Percentiles rank a stretch among this genome's conserved stretches.
Evolutionary conservation across 345 rosid species (phyloP).

Genomic region (Corchorus capsularis): DNA sequence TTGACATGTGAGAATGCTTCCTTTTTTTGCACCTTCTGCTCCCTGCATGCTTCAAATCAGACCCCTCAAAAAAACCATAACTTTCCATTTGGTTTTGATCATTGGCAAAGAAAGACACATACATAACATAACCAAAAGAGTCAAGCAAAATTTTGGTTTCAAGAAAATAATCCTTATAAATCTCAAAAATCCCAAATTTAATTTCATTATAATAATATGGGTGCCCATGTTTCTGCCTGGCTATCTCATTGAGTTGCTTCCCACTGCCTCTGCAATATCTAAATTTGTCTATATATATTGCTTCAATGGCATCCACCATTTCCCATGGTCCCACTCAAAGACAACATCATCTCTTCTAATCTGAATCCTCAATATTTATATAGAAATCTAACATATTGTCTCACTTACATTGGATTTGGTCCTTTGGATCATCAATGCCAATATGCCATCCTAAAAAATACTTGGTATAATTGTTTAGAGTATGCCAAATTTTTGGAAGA

Average conservation of each 20-base stretch:
- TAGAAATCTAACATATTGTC: neutral
- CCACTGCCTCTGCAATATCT: slow-evolving; percentile 6
- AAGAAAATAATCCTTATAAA: neutral
- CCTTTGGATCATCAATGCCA: neutral
- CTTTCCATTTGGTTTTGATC: neutral
- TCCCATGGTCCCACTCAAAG: neutral
- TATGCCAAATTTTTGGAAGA: neutral
- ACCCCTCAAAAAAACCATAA: neutral
- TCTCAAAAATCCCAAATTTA: slow-evolving; percentile 17
- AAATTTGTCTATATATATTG: neutral
- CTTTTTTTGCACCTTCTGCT: slow-evolving; percentile 13
- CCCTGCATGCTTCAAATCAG: neutral
- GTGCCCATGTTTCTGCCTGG: slow-evolving; percentile 19
- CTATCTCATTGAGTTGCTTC: slow-evolving; percentile 14
- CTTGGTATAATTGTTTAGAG: neutral
- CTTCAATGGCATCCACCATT: slow-evolving; percentile 1
- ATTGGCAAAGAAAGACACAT: neutral
- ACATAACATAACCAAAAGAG: neutral
- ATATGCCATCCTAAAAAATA: neutral
- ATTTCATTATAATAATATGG: slow-evolving; percentile 4
- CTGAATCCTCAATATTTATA: neutral
- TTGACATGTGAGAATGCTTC: slow-evolving; percentile 7
- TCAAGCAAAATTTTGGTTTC: slow-evolving; percentile 4
- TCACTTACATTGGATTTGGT: neutral
- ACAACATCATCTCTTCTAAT: neutral